Evolutionary conservation across 139 green algal species (phyloP).

Genomic region (Picochlorum sp.): DNA sequence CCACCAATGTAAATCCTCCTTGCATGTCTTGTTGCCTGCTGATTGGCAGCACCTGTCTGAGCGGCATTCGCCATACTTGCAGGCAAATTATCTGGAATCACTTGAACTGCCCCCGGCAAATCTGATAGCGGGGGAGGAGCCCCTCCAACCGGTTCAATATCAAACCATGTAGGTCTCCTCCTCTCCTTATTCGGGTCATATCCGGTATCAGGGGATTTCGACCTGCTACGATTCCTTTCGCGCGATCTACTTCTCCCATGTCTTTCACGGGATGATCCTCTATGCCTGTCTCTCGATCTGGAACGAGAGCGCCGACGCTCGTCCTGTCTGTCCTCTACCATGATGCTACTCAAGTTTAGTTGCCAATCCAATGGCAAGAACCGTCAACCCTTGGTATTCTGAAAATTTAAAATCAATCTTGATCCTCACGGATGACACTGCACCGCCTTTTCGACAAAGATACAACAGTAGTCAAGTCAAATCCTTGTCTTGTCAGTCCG

Average conservation of each 20-base stretch:
- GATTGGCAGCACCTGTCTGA: slow-evolving; percentile 28
- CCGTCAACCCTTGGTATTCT: too few relatives aligned
- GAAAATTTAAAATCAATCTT: too few relatives aligned
- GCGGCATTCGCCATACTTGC: background rate
- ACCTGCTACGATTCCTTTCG: slow-evolving; percentile 7
- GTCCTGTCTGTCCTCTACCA: background rate
- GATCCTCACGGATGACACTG: too few relatives aligned
- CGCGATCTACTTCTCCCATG: background rate
- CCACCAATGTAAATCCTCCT: slow-evolving; percentile 93
- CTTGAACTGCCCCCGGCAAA: slow-evolving; percentile 21
- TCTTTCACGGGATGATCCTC: background rate
- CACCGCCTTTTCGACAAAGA: too few relatives aligned
- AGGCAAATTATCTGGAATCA: slow-evolving; percentile 1
- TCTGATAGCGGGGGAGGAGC: slow-evolving; percentile 23
- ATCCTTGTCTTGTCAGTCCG: too few relatives aligned
- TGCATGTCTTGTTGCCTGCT: slow-evolving; percentile 87
- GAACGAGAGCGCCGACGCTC: slow-evolving; percentile 1
- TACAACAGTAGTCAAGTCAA: too few relatives aligned
- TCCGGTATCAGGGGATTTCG: slow-evolving; percentile 4
- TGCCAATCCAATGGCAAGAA: too few relatives aligned
- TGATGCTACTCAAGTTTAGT: background rate
- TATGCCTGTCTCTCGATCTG: slow-evolving; percentile 5
- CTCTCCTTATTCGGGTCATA: slow-evolving; percentile 23
- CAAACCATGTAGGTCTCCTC: slow-evolving; percentile 35
- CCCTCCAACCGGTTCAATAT: slow-evolving; percentile 34